phyloP scores from a whole-genome alignment of 129 eudicot genomes.

The Solidago caesia region DNA sequence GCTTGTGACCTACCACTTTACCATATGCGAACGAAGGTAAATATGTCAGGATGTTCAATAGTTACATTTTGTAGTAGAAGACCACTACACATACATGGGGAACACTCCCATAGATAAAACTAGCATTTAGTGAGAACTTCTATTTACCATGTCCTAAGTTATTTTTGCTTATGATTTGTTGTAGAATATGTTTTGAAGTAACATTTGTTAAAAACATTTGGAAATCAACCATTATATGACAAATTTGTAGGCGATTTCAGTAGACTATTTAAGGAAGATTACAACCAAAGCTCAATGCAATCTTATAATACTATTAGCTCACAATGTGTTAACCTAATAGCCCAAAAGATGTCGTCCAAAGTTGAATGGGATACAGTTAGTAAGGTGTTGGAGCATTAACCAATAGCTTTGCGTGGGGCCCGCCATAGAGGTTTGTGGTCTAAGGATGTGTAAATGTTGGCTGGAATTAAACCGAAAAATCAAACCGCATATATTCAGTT shows the following conservation, averaged over 20 bases:
- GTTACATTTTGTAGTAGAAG: not conserved
- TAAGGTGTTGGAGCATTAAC: not conserved
- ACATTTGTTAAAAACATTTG: not conserved
- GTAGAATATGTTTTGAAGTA: not conserved
- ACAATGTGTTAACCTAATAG: not conserved
- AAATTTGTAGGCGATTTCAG: not conserved
- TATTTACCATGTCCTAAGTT: not conserved
- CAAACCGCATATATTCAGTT: not conserved
- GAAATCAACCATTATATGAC: not conserved
- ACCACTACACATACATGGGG: not conserved
- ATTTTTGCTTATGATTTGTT: not conserved
- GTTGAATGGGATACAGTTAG: not conserved
- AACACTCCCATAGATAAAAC: not conserved
- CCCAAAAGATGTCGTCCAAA: not conserved
- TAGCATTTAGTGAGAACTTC: not conserved
- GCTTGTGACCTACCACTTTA: constrained; percentile 14
- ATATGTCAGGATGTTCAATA: not conserved
- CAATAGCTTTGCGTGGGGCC: no score
- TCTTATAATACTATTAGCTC: not conserved
- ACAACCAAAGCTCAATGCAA: not conserved
- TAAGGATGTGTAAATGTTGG: no score
- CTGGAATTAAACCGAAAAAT: no score
- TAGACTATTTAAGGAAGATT: not conserved
- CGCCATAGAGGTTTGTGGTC: no score
- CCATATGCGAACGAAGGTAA: constrained; percentile 7